Conservation (phyloP, 768 basidiomycete species). For the Auricularia heimuer region DNA sequence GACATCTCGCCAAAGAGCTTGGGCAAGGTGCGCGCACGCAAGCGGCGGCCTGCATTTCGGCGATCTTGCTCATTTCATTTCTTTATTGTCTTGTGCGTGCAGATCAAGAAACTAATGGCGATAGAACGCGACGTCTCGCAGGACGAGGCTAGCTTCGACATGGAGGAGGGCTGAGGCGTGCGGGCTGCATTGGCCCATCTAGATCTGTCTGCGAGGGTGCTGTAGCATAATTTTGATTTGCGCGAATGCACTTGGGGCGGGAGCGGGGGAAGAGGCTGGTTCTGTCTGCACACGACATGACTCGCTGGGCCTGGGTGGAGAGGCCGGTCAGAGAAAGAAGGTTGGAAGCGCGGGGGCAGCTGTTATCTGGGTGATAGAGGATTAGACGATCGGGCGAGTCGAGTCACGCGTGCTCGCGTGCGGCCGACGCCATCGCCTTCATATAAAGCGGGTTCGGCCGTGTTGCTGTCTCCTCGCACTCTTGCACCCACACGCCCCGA, state of each 20-base stretch:
- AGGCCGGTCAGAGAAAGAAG: too few relatives aligned
- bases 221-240: not conserved
- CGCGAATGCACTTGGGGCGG: not conserved
- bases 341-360: not conserved
- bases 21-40: constrained; percentile 36
- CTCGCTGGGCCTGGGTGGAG: too few relatives aligned
- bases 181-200: not conserved
- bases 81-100: not conserved
- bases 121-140: constrained; percentile 45
- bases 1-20: constrained; percentile 90
- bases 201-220: not conserved
- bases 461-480: not conserved
- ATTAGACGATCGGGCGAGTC: not conserved
- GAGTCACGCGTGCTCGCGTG: not conserved
- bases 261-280: not conserved
- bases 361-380: not conserved
- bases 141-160: constrained; percentile 1
- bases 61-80: not conserved
- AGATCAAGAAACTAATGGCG: constrained; percentile 65
- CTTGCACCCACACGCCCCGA: not conserved
- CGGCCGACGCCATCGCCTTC: not conserved
- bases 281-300: not conserved
- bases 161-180: not conserved
- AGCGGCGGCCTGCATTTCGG: not conserved
- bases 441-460: not conserved